These are phyloP conservation scores for Porodaedalea pini DNA, from an alignment of 1,284 basidiomycete genomes.

Conservation along the genomic window DNA sequence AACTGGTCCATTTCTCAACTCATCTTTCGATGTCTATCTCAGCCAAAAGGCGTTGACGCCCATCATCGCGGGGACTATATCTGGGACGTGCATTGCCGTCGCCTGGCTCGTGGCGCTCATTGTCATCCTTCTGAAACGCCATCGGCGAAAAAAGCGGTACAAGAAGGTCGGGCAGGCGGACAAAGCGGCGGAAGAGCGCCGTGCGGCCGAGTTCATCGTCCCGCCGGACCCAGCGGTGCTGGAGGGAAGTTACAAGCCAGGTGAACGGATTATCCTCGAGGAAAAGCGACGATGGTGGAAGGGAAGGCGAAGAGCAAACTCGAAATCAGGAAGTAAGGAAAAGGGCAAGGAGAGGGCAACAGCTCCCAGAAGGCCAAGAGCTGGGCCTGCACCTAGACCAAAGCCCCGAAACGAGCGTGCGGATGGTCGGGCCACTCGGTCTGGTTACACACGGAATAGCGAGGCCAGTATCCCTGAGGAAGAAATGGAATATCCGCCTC, in stretches of 20 bases:
- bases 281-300: constrained; percentile 15
- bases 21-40: background rate
- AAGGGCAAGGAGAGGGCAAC: constrained; percentile 14
- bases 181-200: constrained; percentile 21
- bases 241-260: constrained; percentile 42
- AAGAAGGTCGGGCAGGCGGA: constrained; percentile 25
- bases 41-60: constrained; percentile 59
- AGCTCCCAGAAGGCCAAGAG: background rate
- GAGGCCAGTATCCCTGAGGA: background rate
- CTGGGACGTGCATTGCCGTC: constrained; percentile 47
- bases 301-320: constrained; percentile 22
- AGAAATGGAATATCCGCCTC: background rate
- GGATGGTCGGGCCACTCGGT: background rate
- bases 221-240: constrained; percentile 66
- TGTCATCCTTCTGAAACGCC: constrained; percentile 35
- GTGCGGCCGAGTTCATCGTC: constrained; percentile 42
- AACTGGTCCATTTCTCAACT: background rate
- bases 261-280: constrained; percentile 38
- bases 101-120: constrained; percentile 44
- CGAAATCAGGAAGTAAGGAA: constrained; percentile 31
- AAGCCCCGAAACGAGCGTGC: background rate
- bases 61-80: constrained; percentile 59
- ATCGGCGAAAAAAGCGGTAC: constrained; percentile 29
- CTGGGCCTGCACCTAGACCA: background rate
- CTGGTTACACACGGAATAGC: too few species aligned